Percentiles rank a stretch among this genome's conserved stretches.
Evolutionary conservation across 306 rosid genomes (phyloP).

Genomic region (Corylus avellana): DNA sequence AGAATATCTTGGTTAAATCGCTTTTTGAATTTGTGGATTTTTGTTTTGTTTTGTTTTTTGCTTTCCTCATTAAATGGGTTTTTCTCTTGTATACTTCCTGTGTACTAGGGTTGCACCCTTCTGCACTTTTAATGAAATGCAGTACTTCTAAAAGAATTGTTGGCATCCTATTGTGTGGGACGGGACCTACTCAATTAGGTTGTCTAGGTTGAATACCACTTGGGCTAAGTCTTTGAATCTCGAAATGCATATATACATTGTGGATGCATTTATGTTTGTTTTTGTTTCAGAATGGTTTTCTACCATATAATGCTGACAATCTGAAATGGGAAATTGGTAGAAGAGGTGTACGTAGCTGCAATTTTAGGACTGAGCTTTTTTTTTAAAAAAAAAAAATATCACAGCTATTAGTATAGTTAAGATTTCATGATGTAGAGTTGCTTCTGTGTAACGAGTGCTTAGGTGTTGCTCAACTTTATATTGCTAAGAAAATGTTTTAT

Average conservation of each 20-base stretch:
- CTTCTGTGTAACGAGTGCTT: neutral
- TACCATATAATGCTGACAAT: neutral
- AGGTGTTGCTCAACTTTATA: neutral
- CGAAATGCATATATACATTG: neutral
- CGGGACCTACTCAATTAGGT: neutral
- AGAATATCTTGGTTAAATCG: too few relatives aligned
- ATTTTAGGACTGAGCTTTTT: neutral
- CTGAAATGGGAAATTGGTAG: neutral
- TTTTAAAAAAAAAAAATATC: neutral
- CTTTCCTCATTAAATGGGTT: too few relatives aligned
- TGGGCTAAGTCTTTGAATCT: neutral
- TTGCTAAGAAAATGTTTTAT: neutral
- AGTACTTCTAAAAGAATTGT: neutral
- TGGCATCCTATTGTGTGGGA: neutral
- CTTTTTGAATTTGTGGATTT: too few relatives aligned
- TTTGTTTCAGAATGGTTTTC: neutral
- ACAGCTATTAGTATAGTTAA: neutral
- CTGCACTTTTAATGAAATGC: too few relatives aligned
- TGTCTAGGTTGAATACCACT: neutral
- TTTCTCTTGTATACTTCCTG: too few relatives aligned
- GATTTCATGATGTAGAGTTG: neutral
- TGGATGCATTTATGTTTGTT: neutral
- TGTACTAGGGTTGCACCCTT: too few relatives aligned
- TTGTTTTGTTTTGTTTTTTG: too few relatives aligned
- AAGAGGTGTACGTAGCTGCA: neutral